Conservation (phyloP, 805 yeast species). For the Wickerhamiella spandovensis region DNA sequence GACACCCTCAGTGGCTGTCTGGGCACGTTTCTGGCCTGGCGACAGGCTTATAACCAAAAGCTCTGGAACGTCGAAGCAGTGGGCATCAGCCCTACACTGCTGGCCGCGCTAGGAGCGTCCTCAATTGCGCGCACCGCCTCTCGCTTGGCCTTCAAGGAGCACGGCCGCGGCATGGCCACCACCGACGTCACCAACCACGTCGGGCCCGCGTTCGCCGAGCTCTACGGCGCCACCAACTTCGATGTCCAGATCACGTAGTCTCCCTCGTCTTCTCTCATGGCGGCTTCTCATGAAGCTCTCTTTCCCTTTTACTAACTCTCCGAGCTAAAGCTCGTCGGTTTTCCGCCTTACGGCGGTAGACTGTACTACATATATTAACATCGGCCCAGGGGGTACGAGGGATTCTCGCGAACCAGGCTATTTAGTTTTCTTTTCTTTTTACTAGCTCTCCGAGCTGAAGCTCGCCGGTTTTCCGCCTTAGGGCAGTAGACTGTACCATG, state of each 20-base stretch:
- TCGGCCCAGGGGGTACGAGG: no score
- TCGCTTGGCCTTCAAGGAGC: slow-evolving; percentile 44
- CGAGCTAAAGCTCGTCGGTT: no score
- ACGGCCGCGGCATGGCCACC: slow-evolving; percentile 75
- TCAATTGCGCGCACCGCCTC: slow-evolving; percentile 54
- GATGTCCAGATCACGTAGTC: neutral
- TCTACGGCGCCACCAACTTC: slow-evolving; percentile 22
- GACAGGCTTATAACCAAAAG: slow-evolving; percentile 42
- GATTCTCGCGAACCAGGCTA: no score
- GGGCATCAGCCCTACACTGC: slow-evolving; percentile 24
- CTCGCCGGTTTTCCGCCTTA: no score
- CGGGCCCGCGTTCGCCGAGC: slow-evolving; percentile 43
- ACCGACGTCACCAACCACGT: slow-evolving; percentile 62
- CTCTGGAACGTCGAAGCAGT: slow-evolving; percentile 42
- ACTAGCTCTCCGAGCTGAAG: no score
- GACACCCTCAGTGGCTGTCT: slow-evolving; percentile 79
- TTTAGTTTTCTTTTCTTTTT: no score
- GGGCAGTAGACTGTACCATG: no score
- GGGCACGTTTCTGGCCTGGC: slow-evolving; percentile 77
- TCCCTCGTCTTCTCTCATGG: no score
- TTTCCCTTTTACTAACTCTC: no score
- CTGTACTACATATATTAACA: no score
- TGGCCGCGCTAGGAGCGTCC: slow-evolving; percentile 47
- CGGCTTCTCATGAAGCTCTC: no score
- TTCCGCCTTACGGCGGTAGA: no score